Conservation (phyloP, 176 grass and related monocot species). For the Chrysopogon serrulatus region DNA sequence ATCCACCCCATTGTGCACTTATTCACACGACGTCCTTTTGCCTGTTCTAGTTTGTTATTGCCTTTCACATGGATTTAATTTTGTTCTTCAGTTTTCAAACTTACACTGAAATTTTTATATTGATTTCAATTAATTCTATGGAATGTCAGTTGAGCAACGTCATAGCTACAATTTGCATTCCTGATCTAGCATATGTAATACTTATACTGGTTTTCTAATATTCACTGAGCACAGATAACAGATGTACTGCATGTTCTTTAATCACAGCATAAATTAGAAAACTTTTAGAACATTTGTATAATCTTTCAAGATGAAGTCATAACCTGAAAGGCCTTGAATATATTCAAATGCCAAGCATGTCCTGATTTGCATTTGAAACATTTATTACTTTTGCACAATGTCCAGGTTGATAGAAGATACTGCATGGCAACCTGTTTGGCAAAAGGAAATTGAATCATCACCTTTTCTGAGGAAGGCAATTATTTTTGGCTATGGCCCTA, state of each 20-base stretch:
- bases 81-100: neutral
- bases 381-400: constrained; percentile 19
- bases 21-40: neutral
- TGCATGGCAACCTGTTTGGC: constrained; percentile 92
- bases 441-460: constrained; percentile 61
- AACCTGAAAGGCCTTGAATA: neutral
- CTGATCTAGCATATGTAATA: neutral
- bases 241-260: constrained; percentile 1
- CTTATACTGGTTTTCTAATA: neutral
- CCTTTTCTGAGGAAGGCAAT: constrained; percentile 73
- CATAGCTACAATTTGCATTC: neutral
- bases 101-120: neutral
- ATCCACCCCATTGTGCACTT: neutral
- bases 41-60: constrained; percentile 1
- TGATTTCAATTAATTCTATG: neutral
- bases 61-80: neutral
- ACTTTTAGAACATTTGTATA: neutral
- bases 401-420: constrained; percentile 89
- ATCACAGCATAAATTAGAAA: neutral
- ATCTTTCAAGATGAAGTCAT: neutral
- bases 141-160: neutral
- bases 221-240: neutral
- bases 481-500: constrained; percentile 88
- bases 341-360: neutral
- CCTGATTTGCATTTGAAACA: constrained; percentile 12